Evolutionary conservation across 2,329 filamentous ascomycete genomes (phyloP).

Genomic region (Penicillium capsulatum): DNA sequence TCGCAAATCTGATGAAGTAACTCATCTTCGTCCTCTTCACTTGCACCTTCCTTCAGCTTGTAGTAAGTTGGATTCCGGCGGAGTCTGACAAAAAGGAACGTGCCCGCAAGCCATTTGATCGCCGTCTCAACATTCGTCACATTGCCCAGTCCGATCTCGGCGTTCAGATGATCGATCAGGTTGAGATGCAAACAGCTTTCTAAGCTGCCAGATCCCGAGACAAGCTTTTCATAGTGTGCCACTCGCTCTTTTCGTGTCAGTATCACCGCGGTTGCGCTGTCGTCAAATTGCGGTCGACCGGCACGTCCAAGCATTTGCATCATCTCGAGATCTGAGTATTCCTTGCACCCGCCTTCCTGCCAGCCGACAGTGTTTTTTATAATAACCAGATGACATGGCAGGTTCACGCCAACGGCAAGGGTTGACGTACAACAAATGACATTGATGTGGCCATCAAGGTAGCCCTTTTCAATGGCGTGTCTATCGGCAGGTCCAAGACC

Average conservation of each 20-base stretch:
- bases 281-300: slow-evolving; percentile 77
- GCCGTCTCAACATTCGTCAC: slow-evolving; percentile 63
- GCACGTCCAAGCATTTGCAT: slow-evolving; percentile 90
- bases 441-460: slow-evolving; percentile 65
- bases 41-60: slow-evolving; percentile 54
- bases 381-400: slow-evolving; percentile 78
- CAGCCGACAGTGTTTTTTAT: slow-evolving; percentile 74
- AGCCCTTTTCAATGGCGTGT: slow-evolving; percentile 62
- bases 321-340: slow-evolving; percentile 77
- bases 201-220: slow-evolving; percentile 66
- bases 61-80: slow-evolving; percentile 68
- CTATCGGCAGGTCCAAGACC: slow-evolving; percentile 65
- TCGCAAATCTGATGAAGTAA: slow-evolving; percentile 67
- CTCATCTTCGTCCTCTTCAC: slow-evolving; percentile 54
- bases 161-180: slow-evolving; percentile 77
- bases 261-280: slow-evolving; percentile 71
- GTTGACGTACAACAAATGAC: slow-evolving; percentile 87
- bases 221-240: slow-evolving; percentile 65
- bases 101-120: slow-evolving; percentile 69
- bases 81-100: slow-evolving; percentile 73
- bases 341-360: slow-evolving; percentile 56
- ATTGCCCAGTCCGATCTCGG: slow-evolving; percentile 73
- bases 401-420: slow-evolving; percentile 75
- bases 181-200: slow-evolving; percentile 78
- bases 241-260: slow-evolving; percentile 67